These are phyloP conservation scores for Paratrypanosoma confusum DNA, from an alignment of 208 protist species.

Conservation along the genomic window DNA sequence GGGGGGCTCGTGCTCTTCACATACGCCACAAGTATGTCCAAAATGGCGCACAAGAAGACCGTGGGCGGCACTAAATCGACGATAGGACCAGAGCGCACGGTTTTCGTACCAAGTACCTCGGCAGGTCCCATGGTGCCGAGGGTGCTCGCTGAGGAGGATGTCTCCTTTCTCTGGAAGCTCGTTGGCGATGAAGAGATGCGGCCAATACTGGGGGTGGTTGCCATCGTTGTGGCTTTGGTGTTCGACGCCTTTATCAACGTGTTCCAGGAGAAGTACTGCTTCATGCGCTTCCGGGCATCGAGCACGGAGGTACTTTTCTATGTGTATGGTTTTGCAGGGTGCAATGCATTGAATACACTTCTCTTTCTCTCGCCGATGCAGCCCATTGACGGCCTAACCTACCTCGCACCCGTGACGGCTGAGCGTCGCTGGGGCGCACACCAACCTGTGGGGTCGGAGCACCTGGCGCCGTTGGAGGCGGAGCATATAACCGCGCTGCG, in stretches of 20 bases:
- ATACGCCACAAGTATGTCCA: slow-evolving; percentile 9
- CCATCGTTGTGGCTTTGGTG: slow-evolving; percentile 22
- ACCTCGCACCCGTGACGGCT: no score
- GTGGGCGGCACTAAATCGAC: no score
- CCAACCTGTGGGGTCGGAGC: slow-evolving; percentile 5
- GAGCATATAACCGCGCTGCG: slow-evolving; percentile 1
- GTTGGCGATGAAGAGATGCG: slow-evolving; percentile 2
- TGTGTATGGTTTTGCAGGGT: slow-evolving; percentile 13
- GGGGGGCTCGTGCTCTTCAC: slow-evolving; percentile 32
- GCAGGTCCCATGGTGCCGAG: background rate
- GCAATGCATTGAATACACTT: slow-evolving; percentile 6
- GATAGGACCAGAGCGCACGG: no score
- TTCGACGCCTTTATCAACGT: slow-evolving; percentile 38
- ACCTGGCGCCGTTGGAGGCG: slow-evolving; percentile 2
- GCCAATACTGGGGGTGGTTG: slow-evolving; percentile 15
- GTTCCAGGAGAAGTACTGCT: slow-evolving; percentile 44
- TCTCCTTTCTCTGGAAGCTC: background rate
- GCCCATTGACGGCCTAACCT: no score
- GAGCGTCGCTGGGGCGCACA: no score
- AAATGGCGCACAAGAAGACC: no score
- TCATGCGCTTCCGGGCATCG: slow-evolving; percentile 5
- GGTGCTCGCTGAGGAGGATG: background rate
- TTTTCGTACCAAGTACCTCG: no score
- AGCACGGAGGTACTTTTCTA: slow-evolving; percentile 21
- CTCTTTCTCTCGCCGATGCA: slow-evolving; percentile 15